Evolutionary conservation across 441 rosid species (phyloP), one percentile per base, ranked within the genome.

Genomic region (Arabidopsis hybrid): DNA sequence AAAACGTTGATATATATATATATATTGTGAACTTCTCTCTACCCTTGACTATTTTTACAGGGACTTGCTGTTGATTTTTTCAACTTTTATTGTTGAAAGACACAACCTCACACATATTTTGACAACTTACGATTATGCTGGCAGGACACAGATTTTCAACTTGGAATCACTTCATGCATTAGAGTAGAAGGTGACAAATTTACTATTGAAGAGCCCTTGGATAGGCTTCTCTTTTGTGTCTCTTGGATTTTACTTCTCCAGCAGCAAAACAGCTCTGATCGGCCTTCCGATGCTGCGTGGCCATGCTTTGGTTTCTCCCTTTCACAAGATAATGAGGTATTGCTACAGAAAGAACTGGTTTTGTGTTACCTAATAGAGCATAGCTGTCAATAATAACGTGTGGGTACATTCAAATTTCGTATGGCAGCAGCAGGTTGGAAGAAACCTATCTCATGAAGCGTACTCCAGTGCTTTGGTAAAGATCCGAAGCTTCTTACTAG

Each of bases 251-350:
- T 85, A 72, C 84, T 90, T 66, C 85, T 90, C 78, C 92, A 86
- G 80, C 84, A 84, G 6, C 85, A 71, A 55, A 83, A 85, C 62
- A 84, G 74, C 82, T 60, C 79, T 51, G 78, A 78, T 71, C 56
- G 52, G 68, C 76, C 77, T 52, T 70, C 80, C 31, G 84, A 88
- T 81, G 68, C 87, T 14, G 59, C 85, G 2, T 82, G 89, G 90
- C 65, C 86, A 56, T 83, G 88, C 75, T 84, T 89, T 78, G 91
- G 94, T 73, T 90, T 92, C 83, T 86, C 97, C 60, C 88, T 92
- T 82, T 87, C 97, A 5, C 97, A 88, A 82, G 96, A 91, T 42
- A 84, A 74, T 75, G 96, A 90, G 92, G 96, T 86, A 85, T 46
- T 36, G 16, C 38, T 75, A 36, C 43, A 59, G 14, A 53, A 4